A percentile compares a stretch with the other conserved stretches of the same genome.
phyloP scores from a whole-genome alignment of 2,329 filamentous ascomycete species.

The Hyphodiscus sp. region DNA sequence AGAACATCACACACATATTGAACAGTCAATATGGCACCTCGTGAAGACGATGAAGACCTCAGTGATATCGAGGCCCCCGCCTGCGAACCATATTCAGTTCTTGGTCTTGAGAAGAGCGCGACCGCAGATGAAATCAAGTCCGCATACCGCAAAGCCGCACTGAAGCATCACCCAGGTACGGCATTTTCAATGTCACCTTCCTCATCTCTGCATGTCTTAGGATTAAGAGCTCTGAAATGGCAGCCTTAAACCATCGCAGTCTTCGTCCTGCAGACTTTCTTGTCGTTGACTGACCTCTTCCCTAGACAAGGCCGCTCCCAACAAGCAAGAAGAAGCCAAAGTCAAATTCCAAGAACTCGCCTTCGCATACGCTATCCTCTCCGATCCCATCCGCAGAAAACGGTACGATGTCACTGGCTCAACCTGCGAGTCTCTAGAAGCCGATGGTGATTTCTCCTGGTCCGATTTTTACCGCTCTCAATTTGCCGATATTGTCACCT shows the following conservation, averaged over 20 bases:
- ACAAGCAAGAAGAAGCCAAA: conserved; percentile 67
- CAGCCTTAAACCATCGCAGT: not conserved
- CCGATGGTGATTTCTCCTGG: conserved; percentile 82
- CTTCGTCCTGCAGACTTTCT: conserved; percentile 4
- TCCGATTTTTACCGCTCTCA: conserved; percentile 81
- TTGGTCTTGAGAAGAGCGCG: conserved; percentile 64
- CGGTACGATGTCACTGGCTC: conserved; percentile 89
- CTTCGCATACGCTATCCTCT: conserved; percentile 90
- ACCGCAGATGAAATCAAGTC: conserved; percentile 76
- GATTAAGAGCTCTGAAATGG: not conserved
- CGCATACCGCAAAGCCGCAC: conserved; percentile 84
- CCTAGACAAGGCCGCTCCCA: conserved; percentile 67
- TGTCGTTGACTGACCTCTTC: not conserved
- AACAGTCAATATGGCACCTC: conserved; percentile 7
- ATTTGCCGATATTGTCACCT: conserved; percentile 68
- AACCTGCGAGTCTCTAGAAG: conserved; percentile 74
- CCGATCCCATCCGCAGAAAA: conserved; percentile 69
- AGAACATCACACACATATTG: not conserved
- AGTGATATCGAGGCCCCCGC: conserved; percentile 23
- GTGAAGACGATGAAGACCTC: conserved; percentile 17
- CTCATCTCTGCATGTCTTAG: not conserved
- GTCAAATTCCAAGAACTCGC: conserved; percentile 82
- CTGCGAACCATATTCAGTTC: conserved; percentile 73
- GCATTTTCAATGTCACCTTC: conserved; percentile 6
- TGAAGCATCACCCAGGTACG: conserved; percentile 79